Conservation (phyloP, 768 basidiomycete genomes). For the Chiua virens region DNA sequence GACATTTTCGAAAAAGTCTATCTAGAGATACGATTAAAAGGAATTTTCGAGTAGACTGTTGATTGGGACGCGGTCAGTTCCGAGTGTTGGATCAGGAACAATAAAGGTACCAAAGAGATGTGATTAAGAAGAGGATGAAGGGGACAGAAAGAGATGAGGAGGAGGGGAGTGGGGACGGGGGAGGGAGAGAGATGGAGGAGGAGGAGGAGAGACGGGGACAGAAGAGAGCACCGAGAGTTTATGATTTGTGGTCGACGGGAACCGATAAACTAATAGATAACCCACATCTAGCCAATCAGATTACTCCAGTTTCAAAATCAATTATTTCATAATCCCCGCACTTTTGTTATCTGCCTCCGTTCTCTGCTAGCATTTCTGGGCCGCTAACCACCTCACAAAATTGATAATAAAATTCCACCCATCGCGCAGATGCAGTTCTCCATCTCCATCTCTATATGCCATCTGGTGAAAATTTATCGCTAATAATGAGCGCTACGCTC, state of each 20-base stretch:
- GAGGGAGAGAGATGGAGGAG: slow-evolving; percentile 11
- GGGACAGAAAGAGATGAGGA: neutral
- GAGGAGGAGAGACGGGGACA: slow-evolving; percentile 29
- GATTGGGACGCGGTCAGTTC: slow-evolving; percentile 15
- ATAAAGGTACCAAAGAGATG: neutral
- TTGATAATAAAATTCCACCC: neutral
- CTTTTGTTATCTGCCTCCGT: slow-evolving; percentile 1
- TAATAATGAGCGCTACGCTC: slow-evolving; percentile 28
- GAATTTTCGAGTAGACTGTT: slow-evolving; percentile 22
- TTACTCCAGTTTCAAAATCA: slow-evolving; percentile 30
- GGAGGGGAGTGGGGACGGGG: neutral
- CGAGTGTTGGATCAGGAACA: neutral
- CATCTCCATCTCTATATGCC: slow-evolving; percentile 10
- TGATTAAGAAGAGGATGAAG: neutral
- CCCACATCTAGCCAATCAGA: slow-evolving; percentile 38
- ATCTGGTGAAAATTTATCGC: slow-evolving; percentile 28
- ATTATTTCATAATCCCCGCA: slow-evolving; percentile 18
- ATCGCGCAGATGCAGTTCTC: neutral
- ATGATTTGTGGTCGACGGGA: slow-evolving; percentile 39
- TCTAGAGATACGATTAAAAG: slow-evolving; percentile 36
- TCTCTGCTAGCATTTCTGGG: neutral
- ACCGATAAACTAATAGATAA: slow-evolving; percentile 41
- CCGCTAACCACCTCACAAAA: neutral
- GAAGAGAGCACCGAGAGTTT: slow-evolving; percentile 27
- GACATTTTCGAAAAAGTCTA: slow-evolving; percentile 43